Conservation (phyloP, 2,329 filamentous ascomycete genomes). For the Sodiomyces alkalinus region DNA sequence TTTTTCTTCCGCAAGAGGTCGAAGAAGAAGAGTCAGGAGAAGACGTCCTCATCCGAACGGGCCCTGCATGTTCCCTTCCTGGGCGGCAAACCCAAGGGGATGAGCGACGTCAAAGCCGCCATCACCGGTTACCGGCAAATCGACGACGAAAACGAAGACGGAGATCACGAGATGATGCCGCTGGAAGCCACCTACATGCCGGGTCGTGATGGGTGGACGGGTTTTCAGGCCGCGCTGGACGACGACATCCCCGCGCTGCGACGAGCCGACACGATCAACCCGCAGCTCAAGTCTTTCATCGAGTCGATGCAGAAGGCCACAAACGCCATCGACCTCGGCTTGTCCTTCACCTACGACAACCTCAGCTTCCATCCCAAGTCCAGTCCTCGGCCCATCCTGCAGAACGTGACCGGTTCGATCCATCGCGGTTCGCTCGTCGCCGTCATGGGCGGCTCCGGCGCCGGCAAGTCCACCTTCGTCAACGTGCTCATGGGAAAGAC, state of each 20-base stretch:
- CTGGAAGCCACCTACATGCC: constrained; percentile 18
- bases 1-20: constrained; percentile 17
- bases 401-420: constrained; percentile 38
- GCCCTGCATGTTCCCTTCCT: neutral
- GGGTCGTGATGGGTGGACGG: constrained; percentile 12
- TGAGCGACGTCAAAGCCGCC: constrained; percentile 14
- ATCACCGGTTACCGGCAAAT: constrained; percentile 20
- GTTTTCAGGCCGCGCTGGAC: constrained; percentile 22
- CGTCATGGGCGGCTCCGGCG: constrained; percentile 45
- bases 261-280: constrained; percentile 13
- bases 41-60: constrained; percentile 9
- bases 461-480: constrained; percentile 43
- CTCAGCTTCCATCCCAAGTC: constrained; percentile 32
- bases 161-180: constrained; percentile 20
- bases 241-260: constrained; percentile 7
- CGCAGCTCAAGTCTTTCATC: constrained; percentile 32
- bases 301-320: constrained; percentile 36
- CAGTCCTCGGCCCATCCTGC: constrained; percentile 28
- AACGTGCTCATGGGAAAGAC: constrained; percentile 47
- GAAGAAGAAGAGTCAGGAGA: constrained; percentile 15
- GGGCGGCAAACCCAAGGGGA: constrained; percentile 10
- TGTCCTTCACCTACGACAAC: constrained; percentile 36
- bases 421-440: constrained; percentile 37
- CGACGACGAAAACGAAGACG: constrained; percentile 9
- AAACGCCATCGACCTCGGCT: constrained; percentile 32